Conservation (phyloP, 2,329 filamentous ascomycete genomes). For the Monilinia aucupariae region DNA sequence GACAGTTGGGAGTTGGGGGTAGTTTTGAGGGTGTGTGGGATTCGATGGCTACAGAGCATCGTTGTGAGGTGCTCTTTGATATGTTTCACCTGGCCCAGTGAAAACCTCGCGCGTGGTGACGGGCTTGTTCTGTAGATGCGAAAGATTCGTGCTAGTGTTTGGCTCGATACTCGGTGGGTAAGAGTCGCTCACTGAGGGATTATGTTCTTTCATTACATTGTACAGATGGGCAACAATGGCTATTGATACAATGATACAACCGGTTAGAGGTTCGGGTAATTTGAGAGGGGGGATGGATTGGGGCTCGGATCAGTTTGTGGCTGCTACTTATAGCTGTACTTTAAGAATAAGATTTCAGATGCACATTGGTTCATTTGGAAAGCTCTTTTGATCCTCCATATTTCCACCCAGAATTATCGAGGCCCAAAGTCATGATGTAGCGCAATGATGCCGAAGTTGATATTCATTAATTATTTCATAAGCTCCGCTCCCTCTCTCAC, state of each 20-base stretch:
- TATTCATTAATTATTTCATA: conserved; percentile 39
- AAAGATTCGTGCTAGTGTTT: background rate
- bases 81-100: background rate
- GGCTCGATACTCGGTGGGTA: background rate
- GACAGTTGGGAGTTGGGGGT: background rate
- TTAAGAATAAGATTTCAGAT: background rate
- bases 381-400: background rate
- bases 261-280: too few species aligned
- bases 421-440: background rate
- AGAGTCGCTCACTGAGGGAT: background rate
- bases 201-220: background rate
- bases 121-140: too few species aligned
- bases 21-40: too few species aligned
- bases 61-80: background rate
- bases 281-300: background rate
- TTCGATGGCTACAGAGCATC: too few species aligned
- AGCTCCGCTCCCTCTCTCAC: conserved; percentile 82
- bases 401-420: background rate
- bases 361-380: background rate
- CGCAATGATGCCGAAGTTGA: background rate
- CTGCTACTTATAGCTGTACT: background rate
- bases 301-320: background rate
- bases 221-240: background rate
- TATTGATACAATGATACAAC: background rate
- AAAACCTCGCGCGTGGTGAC: background rate